These are phyloP conservation scores for Beauveria caledonica DNA, from an alignment of 2,329 filamentous ascomycete species.

Conservation along the genomic window DNA sequence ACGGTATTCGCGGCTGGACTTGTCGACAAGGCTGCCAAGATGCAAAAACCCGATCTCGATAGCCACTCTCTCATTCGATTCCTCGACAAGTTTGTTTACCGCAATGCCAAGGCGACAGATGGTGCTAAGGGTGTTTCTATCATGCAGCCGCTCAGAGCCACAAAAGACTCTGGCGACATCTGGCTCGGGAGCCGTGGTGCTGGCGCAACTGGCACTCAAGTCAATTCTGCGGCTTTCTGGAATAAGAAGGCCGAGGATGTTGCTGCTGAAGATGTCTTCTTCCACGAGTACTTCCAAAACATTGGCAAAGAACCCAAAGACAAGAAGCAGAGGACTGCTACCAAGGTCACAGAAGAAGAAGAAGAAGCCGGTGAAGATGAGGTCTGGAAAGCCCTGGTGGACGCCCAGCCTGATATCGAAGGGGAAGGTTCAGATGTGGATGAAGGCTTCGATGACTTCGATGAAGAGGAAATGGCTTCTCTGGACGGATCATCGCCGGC, in stretches of 20 bases:
- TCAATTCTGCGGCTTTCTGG: conserved; percentile 91
- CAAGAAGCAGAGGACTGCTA: conserved; percentile 47
- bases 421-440: conserved; percentile 47
- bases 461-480: conserved; percentile 41
- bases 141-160: conserved; percentile 76
- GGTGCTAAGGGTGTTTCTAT: conserved; percentile 73
- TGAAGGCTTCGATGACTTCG: conserved; percentile 40
- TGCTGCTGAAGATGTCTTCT: conserved; percentile 89
- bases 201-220: conserved; percentile 29
- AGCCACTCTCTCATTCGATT: conserved; percentile 91
- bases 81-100: conserved; percentile 97
- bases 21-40: conserved; percentile 59
- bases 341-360: conserved; percentile 45
- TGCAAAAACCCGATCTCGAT: conserved; percentile 82
- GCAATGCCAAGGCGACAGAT: conserved; percentile 70
- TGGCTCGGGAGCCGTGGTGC: conserved; percentile 45
- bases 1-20: conserved; percentile 71
- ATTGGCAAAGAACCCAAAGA: conserved; percentile 54
- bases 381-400: conserved; percentile 86
- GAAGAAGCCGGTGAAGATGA: conserved; percentile 64
- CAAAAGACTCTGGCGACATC: conserved; percentile 45
- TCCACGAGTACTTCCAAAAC: conserved; percentile 90
- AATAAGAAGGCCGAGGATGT: conserved; percentile 82
- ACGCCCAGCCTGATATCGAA: conserved; percentile 61
- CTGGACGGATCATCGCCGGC: conserved; percentile 34